A percentile compares a stretch with the other conserved stretches of the same genome.
phyloP scores from a whole-genome alignment of 768 basidiomycete genomes.

The Mycena haematopus region DNA sequence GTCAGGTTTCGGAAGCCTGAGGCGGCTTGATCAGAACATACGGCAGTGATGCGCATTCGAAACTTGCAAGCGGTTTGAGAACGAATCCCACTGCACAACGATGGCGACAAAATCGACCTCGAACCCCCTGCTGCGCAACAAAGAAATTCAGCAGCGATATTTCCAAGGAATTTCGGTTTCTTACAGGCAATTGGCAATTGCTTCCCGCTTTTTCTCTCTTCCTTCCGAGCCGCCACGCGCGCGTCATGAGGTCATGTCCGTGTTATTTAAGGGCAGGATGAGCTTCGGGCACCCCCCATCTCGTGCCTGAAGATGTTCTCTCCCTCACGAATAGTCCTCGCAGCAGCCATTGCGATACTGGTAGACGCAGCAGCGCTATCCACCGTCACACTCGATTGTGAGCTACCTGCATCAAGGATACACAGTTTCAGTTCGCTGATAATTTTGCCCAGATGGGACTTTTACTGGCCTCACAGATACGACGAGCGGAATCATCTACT shows the following conservation, averaged over 20 bases:
- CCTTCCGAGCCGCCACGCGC: neutral
- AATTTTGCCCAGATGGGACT: slow-evolving; percentile 37
- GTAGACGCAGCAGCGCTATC: slow-evolving; percentile 15
- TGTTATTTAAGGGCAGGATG: neutral
- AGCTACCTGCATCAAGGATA: neutral
- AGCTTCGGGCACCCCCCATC: neutral
- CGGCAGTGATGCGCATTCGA: too few species aligned
- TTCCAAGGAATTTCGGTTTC: too few species aligned
- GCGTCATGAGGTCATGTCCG: slow-evolving; percentile 6
- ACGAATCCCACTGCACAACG: too few species aligned
- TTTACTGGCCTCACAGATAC: slow-evolving; percentile 42
- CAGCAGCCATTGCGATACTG: neutral
- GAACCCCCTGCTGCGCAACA: too few species aligned
- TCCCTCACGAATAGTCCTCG: neutral
- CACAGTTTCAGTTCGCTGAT: neutral
- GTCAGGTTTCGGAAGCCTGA: too few species aligned
- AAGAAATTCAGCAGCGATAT: too few species aligned
- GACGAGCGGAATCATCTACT: slow-evolving; percentile 41
- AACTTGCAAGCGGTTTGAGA: too few species aligned
- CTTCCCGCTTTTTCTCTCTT: too few species aligned
- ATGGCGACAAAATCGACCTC: too few species aligned
- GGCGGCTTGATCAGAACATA: too few species aligned
- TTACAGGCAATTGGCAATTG: too few species aligned
- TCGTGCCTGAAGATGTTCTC: neutral
- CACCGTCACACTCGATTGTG: slow-evolving; percentile 33